Percentiles rank a stretch among this genome's conserved stretches.
Evolutionary conservation across 306 rosid genomes (phyloP).

Genomic region (Mimosa pudica): DNA sequence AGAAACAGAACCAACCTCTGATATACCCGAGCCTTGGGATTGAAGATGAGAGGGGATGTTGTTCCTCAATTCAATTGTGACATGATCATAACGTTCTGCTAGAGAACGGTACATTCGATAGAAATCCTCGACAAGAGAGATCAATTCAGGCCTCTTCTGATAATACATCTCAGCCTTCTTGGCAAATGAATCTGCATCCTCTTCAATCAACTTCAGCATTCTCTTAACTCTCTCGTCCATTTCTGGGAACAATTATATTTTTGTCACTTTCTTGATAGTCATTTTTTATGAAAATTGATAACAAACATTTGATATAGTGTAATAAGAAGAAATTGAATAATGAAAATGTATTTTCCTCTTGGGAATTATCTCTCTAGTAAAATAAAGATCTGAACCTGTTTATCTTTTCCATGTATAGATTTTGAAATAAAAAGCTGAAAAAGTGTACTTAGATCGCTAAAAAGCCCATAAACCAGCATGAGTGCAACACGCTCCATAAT

Average conservation of each 20-base stretch:
- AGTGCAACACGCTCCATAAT: not conserved
- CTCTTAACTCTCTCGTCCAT: constrained; percentile 58
- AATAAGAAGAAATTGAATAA: not conserved
- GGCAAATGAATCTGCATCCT: constrained; percentile 54
- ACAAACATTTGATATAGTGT: not conserved
- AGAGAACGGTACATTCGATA: constrained; percentile 22
- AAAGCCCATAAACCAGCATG: not conserved
- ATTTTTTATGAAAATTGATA: not conserved
- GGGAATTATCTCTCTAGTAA: not conserved
- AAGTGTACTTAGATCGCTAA: not conserved
- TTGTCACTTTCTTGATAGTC: not conserved
- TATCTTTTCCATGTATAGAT: not conserved
- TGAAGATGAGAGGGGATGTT: constrained; percentile 10
- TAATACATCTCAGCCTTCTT: constrained; percentile 65
- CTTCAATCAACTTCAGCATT: constrained; percentile 79
- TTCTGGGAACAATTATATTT: constrained; percentile 31
- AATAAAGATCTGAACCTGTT: not conserved
- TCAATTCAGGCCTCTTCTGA: constrained; percentile 73
- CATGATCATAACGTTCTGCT: constrained; percentile 19
- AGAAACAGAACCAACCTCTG: not conserved
- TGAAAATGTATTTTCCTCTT: not conserved
- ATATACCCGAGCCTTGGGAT: constrained; percentile 12
- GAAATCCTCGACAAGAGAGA: constrained; percentile 14
- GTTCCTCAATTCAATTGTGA: constrained; percentile 6
- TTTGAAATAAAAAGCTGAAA: not conserved